Evolutionary conservation across 164 flowering plant genomes (phyloP).

Genomic region (Amborella trichopoda): DNA sequence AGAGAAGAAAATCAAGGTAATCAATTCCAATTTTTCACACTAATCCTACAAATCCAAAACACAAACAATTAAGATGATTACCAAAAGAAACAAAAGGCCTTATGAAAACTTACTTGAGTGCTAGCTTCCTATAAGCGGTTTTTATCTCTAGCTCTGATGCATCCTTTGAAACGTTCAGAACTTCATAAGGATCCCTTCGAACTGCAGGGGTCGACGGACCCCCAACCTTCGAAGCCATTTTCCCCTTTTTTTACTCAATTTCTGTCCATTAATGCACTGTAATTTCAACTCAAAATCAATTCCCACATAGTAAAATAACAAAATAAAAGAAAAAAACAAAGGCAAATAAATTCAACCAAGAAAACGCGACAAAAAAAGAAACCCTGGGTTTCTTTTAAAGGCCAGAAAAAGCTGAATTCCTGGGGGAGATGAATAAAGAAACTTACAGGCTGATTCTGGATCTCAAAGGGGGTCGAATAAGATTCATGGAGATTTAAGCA

Average conservation of each 20-base stretch:
- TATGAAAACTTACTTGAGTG: constrained; percentile 58
- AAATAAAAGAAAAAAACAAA: no score
- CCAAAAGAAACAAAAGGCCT: background rate
- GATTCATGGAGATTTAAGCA: no score
- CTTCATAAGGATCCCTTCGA: constrained; percentile 96
- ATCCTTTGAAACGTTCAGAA: constrained; percentile 58
- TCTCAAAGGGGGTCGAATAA: no score
- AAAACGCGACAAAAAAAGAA: no score
- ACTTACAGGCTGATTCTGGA: no score
- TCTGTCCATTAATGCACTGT: no score
- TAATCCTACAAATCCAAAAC: background rate
- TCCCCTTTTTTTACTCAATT: background rate
- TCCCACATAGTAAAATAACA: no score
- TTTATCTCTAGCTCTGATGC: constrained; percentile 91
- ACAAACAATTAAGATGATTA: background rate
- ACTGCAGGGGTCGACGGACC: constrained; percentile 50
- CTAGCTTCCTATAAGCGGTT: constrained; percentile 84
- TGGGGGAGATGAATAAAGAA: no score
- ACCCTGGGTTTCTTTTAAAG: no score
- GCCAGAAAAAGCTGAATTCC: no score
- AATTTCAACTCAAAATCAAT: no score
- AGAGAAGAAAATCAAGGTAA: background rate
- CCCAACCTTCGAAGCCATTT: constrained; percentile 32
- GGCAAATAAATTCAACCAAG: no score
- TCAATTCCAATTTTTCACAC: background rate